Base-by-base conservation (phyloP, 2,329 filamentous ascomycete genomes). In the Botryotinia narcissicola region DNA sequence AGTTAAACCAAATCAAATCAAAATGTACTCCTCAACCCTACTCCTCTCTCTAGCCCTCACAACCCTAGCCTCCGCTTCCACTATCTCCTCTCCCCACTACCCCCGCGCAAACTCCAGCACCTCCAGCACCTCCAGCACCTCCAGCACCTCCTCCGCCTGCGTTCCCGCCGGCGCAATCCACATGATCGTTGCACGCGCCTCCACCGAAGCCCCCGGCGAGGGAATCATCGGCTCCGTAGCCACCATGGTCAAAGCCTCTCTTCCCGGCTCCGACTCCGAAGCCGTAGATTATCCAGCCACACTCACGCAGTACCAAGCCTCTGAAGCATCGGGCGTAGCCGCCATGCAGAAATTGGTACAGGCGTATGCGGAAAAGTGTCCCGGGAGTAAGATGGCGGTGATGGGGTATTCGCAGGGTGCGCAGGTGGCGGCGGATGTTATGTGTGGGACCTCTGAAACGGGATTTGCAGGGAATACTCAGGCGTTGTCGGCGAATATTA, bases 121-220 rank as follows among this genome's bases (percentile, higher is more conserved):
- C n/a, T 57, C 51, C 7, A 29, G 51, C 9, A 44, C 37, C 48
- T 64, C 69, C 25, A 22, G 57, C 20, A 44, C 25, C n/a, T 57
- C 51, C 7, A 29, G 51, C 9, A 44, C 37, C 48, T 64, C 69
- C 25, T 60, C 67, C 59, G 6, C 37, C 48, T 71, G 69, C 7
- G 60, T 63, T 25, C 35, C 35, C 18, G 51, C 42, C 6, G 60
- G 69, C 4, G 57, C 57, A 32, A 71, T 77, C 1, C 77, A 83
- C 75, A 82, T 83, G 74, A 81, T 83, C 67, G 81, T 82, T 9
- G 81, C 81, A 0, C 80, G 82, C 14, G 82, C 80, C 20, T 80
- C 78, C 46, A 80, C 80, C 29, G 81, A 82, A 76, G n/a, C 64
- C 16, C 76, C 78, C 3, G 82, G 81, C 4, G 78, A 81, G 59